Base-by-base conservation (phyloP, 441 rosid species). In the Oxalis stricta region DNA sequence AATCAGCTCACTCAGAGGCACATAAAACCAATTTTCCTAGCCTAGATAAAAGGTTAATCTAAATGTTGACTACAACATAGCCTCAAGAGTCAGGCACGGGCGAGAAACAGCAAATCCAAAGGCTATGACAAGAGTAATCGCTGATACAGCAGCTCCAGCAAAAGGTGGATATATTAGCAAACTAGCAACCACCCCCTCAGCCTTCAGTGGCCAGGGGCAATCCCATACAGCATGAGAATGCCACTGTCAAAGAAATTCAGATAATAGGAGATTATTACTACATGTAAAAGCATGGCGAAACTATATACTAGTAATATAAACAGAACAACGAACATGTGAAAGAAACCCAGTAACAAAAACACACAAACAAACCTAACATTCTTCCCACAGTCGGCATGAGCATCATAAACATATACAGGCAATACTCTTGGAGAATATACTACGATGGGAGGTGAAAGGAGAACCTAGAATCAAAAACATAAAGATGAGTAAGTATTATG, bases 141-240 rank as follows among this genome's bases (percentile, higher is more conserved):
- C 98, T 14, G 99, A 93, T 35, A 93, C 97, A 55, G 99, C 96
- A 65, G 99, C 96, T 62, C 99, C 99, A 61, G 97, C 98, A 69
- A 85, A 93, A 12, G 99, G 99, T 38, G 99, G 99, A 71, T 85
- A 83, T 52, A 93, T 85, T 56, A 61, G 76, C 74, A 93, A 82
- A 74, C 99, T 93, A 51, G 99, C 99, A 58, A 93, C 95, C 24
- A 93, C 99, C 41, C 99, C 99, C 99, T n/a, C 99, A 93, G 52
- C 96, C 99, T 65, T 93, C 99, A 48, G 75, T 89, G 60, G 99
- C 97, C 72, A 93, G 75, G n/a, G 20, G 98, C 99, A 64, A 93
- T 74, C 64, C 97, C 99, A 70, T 89, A 93, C 42, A 93, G 86
- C 72, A 93, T 66, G 44, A 93, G 95, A 77, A 93, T 46, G 98